Base-by-base conservation (phyloP, 129 eudicot species). In the Escallonia rubra region DNA sequence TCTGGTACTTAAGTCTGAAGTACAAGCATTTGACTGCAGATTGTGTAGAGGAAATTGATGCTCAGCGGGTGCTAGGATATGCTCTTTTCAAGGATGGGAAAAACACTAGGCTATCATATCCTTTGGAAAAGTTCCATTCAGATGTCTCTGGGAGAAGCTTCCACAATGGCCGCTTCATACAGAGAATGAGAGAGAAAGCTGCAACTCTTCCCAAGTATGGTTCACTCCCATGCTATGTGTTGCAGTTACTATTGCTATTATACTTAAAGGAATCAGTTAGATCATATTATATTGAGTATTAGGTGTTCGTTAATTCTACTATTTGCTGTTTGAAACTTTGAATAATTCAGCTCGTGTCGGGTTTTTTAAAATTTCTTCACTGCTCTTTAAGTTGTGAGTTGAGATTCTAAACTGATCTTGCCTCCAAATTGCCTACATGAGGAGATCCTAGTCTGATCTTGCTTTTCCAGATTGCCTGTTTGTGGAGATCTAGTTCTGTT, bases 91-190 rank as follows among this genome's bases (percentile, higher is more conserved):
- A 83, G 67, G 87, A 87, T 63, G 95, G 85, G 58, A 83, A 61
- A 65, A 75, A 75, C 72, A 73, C 74, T 50, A 68, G 16, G 44
- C 40, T 87, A 39, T 47, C 95, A 41, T 87, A 87, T 64, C 86
- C 89, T 46, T 55, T 87, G 65, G 85, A 81, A 77, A 71, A 83
- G 8, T 81, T 72, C 56, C 77, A 78, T 74, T 59, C 85, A n/a
- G 81, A 83, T 63, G 85, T 87, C 51, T 82, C 95, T 8, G 89
- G 95, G 62, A 72, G 83, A 81, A 81, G 90, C 69, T 85, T 85
- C 65, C 88, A 83, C 78, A 83, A 83, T 60, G 88, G 88, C 1
- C 91, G 91, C 43, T 85, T 85, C 56, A 64, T 87, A 12, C 89
- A 81, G 55, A 87, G 50, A 78, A 80, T 87, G 89, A 79, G 89